Base-by-base conservation (phyloP, 805 yeast genomes). In the Wickerhamomyces silvicola region DNA sequence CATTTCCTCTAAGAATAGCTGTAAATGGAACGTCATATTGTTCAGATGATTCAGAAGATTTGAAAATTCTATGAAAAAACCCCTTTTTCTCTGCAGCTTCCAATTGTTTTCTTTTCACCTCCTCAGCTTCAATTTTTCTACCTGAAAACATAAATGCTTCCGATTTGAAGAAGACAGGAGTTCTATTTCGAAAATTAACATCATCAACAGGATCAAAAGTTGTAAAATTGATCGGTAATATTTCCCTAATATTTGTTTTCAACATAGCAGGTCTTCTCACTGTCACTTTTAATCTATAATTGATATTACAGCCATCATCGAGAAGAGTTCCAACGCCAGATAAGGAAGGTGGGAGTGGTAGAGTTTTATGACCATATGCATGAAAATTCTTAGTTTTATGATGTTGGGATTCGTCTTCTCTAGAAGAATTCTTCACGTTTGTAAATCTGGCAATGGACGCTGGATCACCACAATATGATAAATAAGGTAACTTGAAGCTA, bases 271-370 rank as follows among this genome's bases (percentile, higher is more conserved):
- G 54, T 28, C 78, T 48, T 36, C 70, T 71, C 25, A 77, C 76
- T 1, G 83, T 77, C 8, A 66, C 81, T 51, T 78, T 77, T 33
- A 78, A 62, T 46, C 68, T 77, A 48, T 78, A 78, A 15, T 9
- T 13, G 7, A 35, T 17, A 2, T 19, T 9, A 23, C 32, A 25
- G 15, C 15, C 6, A 20, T 15, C n/a, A 2, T 27, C 20, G 5
- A 14, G 4, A 7, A 24, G 12, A 6, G n/a, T n/a, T 13, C 12
- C 18, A 22, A n/a, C n/a, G n/a, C 22, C 26, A 24, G 22, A 12
- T 24, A 26, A 13, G 3, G 29, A 14, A 14, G 41, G 41, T 11
- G 41, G 41, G 18, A 38, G 19, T 11, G 36, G 36, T 21, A n/a
- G n/a, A 3, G 22, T 11, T n/a, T 8, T 20, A 24, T 32, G 38